Evolutionary conservation across 2,329 filamentous ascomycete species (phyloP), one percentile per base, ranked within the genome.

Genomic region (Acarospora socialis): DNA sequence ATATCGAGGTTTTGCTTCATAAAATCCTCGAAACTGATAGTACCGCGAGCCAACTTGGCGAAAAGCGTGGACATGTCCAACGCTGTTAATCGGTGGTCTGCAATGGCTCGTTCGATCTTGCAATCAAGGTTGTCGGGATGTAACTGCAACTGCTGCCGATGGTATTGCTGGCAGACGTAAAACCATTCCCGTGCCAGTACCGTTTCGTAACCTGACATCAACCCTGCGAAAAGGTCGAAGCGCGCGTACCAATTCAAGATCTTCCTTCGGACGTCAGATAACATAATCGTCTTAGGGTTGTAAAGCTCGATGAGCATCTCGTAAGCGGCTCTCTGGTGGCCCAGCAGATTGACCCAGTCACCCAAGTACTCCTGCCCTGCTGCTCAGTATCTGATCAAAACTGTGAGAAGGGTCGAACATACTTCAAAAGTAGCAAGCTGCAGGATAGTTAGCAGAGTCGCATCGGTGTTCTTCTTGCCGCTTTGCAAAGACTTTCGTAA

Each of bases 381-480:
- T 18, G 31, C 32, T 50, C 14, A 47, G 38, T 36, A 32, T 18
- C 22, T 26, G 15, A 18, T 34, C 13, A 29, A 34, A 29, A 30
- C 25, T 29, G 26, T 24, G 19, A 18, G 10, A 27, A 12, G 3
- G 7, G 20, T 5, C 28, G 31, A 36, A 21, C 61, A 48, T 64
- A 92, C 84, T 70, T 98, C 90, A 34, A 94, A 90, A 3, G 82
- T 92, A 34, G 86, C 84, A 30, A 95, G 68, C 47, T 95, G 86
- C 24, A 98, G 60, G 13, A 95, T 86, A 0, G 87, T 92, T 37
- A 94, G 54, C 19, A 95, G 62, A 0, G 78, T 93, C 5, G 77
- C 70, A 30, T 84, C 65, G 20, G 62, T 78, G 42, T 81, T 75
- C 38, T 71, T 72, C 41, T 83, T 76, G 35, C 73, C 75, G 33